These are phyloP conservation scores for Metarhizium robertsii DNA, from an alignment of 2,329 filamentous ascomycete species.

Conservation along the genomic window DNA sequence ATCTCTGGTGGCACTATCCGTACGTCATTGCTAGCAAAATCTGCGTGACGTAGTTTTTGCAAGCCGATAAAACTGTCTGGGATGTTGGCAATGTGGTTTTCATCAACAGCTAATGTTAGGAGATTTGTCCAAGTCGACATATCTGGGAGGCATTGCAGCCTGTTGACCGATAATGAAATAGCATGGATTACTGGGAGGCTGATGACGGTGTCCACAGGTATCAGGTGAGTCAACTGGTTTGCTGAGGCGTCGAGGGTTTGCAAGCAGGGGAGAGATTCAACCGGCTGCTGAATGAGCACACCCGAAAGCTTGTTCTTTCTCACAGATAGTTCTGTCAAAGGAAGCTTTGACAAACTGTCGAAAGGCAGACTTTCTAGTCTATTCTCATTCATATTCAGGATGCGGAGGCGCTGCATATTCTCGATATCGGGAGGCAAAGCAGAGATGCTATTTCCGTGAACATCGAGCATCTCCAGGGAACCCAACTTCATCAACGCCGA, in stretches of 20 bases:
- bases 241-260: slow-evolving; percentile 69
- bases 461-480: slow-evolving; percentile 69
- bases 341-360: slow-evolving; percentile 54
- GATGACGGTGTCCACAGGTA: slow-evolving; percentile 35
- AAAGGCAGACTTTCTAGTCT: slow-evolving; percentile 63
- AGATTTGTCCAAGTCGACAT: slow-evolving; percentile 67
- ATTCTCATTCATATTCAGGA: slow-evolving; percentile 76
- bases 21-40: slow-evolving; percentile 81
- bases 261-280: slow-evolving; percentile 51
- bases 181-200: slow-evolving; percentile 62
- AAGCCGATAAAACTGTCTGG: slow-evolving; percentile 67
- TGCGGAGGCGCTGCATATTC: slow-evolving; percentile 59
- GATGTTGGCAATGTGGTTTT: slow-evolving; percentile 70
- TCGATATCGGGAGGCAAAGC: slow-evolving; percentile 58
- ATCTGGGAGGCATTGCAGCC: slow-evolving; percentile 62
- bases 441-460: slow-evolving; percentile 72
- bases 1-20: slow-evolving; percentile 66
- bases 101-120: slow-evolving; percentile 64
- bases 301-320: slow-evolving; percentile 72
- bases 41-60: slow-evolving; percentile 60
- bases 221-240: slow-evolving; percentile 58
- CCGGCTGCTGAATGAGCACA: slow-evolving; percentile 55
- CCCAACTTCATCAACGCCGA: slow-evolving; percentile 52
- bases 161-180: slow-evolving; percentile 72
- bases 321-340: slow-evolving; percentile 63